Conservation (phyloP, 805 yeast genomes). For the Metschnikowia drakensbergensis region DNA sequence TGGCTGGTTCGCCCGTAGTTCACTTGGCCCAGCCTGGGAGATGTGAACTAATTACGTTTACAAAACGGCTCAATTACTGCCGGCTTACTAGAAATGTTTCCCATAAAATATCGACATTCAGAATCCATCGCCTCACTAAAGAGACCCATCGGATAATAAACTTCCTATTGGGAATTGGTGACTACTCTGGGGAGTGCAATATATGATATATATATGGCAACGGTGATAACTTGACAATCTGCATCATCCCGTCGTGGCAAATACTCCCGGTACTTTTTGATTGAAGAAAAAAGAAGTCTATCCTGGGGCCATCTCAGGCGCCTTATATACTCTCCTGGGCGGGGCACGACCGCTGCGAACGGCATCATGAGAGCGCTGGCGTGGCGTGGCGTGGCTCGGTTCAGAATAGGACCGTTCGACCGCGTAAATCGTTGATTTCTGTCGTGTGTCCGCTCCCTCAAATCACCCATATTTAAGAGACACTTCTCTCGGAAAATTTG, state of each 20-base stretch:
- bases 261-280: slow-evolving; percentile 61
- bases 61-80: not conserved
- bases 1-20: no score
- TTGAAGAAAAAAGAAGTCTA: slow-evolving; percentile 33
- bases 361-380: no score
- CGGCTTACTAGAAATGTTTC: not conserved
- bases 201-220: slow-evolving; percentile 49
- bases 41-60: not conserved
- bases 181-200: slow-evolving; percentile 50
- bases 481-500: no score
- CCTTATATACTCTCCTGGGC: slow-evolving; percentile 14
- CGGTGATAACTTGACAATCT: slow-evolving; percentile 58
- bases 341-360: slow-evolving; percentile 12
- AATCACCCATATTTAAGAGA: no score
- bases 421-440: no score
- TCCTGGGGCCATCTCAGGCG: slow-evolving; percentile 10
- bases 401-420: no score
- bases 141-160: slow-evolving; percentile 50
- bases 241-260: slow-evolving; percentile 68
- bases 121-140: slow-evolving; percentile 51
- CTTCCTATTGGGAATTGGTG: slow-evolving; percentile 54
- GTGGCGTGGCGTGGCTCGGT: no score
- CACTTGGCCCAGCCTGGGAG: no score
- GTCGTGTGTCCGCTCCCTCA: no score
- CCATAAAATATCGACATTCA: slow-evolving; percentile 51